Percentiles rank a stretch among this genome's conserved stretches.
phyloP scores from a whole-genome alignment of 2,329 filamentous ascomycete species.

The Ophiocordyceps australis region DNA sequence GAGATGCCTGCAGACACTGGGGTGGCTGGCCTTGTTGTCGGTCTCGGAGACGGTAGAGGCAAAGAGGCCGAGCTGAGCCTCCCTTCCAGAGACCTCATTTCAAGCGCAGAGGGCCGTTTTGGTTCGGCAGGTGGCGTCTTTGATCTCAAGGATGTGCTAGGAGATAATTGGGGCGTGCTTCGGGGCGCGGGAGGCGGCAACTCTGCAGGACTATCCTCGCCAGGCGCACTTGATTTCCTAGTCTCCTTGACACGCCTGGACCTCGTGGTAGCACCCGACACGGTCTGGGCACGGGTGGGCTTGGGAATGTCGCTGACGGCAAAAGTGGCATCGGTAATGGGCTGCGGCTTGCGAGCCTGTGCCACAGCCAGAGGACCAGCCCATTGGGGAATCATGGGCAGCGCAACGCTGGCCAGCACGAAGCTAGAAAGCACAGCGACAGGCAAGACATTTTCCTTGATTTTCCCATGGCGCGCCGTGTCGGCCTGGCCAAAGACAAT shows the following conservation, averaged over 20 bases:
- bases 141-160: slow-evolving; percentile 8
- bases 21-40: slow-evolving; percentile 33
- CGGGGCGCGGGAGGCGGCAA: slow-evolving; percentile 9
- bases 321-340: slow-evolving; percentile 9
- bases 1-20: slow-evolving; percentile 35
- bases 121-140: slow-evolving; percentile 15
- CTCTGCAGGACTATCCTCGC: slow-evolving; percentile 13
- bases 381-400: slow-evolving; percentile 59
- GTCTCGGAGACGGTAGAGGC: slow-evolving; percentile 39
- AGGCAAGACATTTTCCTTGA: slow-evolving; percentile 65
- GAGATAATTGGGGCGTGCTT: slow-evolving; percentile 5
- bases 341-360: slow-evolving; percentile 58
- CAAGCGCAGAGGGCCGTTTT: slow-evolving; percentile 29
- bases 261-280: slow-evolving; percentile 29
- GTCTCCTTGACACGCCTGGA: slow-evolving; percentile 27
- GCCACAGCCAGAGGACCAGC: slow-evolving; percentile 67
- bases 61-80: slow-evolving; percentile 51
- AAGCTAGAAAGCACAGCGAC: slow-evolving; percentile 69
- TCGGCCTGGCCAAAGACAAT: slow-evolving; percentile 70
- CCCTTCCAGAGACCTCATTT: slow-evolving; percentile 36
- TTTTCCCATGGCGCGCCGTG: slow-evolving; percentile 49
- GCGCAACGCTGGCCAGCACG: slow-evolving; percentile 57
- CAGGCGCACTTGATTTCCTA: slow-evolving; percentile 25
- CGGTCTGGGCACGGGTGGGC: slow-evolving; percentile 51
- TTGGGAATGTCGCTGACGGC: slow-evolving; percentile 23